Evolutionary conservation across 371 early-diverging fungal species (phyloP).

Genomic region (Dinochytrium kinnereticum): DNA sequence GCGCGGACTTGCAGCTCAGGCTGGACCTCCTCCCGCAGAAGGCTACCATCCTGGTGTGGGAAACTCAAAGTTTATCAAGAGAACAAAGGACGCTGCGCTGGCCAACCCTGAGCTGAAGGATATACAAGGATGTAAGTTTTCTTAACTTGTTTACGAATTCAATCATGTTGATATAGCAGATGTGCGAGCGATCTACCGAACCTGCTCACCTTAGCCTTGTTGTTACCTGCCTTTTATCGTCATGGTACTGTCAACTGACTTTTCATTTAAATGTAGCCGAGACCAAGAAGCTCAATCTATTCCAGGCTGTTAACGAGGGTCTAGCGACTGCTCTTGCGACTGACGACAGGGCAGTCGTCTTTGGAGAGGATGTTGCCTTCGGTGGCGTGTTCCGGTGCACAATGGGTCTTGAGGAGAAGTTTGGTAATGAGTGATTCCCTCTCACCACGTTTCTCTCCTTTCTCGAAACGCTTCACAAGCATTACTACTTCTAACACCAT

Average conservation of each 20-base stretch:
- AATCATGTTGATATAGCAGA: slow-evolving; percentile 6
- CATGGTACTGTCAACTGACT: not conserved
- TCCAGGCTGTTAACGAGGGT: slow-evolving; percentile 95
- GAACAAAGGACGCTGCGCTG: slow-evolving; percentile 72
- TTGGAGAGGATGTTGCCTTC: slow-evolving; percentile 98
- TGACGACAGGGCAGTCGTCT: slow-evolving; percentile 91
- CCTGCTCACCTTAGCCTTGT: not conserved
- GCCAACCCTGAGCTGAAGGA: slow-evolving; percentile 76
- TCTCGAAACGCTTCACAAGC: not conserved
- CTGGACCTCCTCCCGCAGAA: slow-evolving; percentile 72
- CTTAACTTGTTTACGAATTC: not conserved
- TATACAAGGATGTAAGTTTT: slow-evolving; percentile 31
- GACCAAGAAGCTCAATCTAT: slow-evolving; percentile 91
- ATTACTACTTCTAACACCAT: not conserved
- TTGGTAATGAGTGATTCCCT: slow-evolving; percentile 56
- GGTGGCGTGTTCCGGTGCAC: slow-evolving; percentile 98
- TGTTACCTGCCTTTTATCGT: no score
- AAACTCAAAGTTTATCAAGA: slow-evolving; percentile 72
- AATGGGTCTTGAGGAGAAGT: slow-evolving; percentile 88
- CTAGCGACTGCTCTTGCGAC: slow-evolving; percentile 85
- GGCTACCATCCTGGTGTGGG: slow-evolving; percentile 83
- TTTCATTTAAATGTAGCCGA: slow-evolving; percentile 46
- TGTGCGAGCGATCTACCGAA: not conserved
- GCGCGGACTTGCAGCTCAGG: no score
- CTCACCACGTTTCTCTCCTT: no score